Percentiles rank a stretch among this genome's conserved stretches.
phyloP scores from a whole-genome alignment of 345 rosid genomes.

The Eucalyptus camaldulensis region DNA sequence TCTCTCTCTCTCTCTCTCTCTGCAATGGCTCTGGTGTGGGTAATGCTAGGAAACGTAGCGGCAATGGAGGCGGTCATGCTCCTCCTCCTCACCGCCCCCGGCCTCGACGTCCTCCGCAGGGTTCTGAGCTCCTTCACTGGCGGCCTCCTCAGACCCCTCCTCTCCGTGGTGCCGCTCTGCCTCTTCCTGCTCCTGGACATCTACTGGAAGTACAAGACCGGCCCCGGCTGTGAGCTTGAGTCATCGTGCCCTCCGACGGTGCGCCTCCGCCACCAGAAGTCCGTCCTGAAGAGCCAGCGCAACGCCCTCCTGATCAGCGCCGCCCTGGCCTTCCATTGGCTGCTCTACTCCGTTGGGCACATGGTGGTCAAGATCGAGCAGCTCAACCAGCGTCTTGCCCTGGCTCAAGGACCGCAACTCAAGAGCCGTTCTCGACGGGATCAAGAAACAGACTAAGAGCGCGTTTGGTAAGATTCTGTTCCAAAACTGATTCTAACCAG shows the following conservation, averaged over 20 bases:
- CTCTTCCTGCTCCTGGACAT: constrained; percentile 75
- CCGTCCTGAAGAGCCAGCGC: constrained; percentile 81
- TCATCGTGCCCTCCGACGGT: constrained; percentile 59
- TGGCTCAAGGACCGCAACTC: constrained; percentile 33
- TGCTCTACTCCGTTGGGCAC: constrained; percentile 51
- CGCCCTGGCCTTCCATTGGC: constrained; percentile 72
- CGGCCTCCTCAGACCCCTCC: constrained; percentile 71
- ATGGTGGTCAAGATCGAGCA: constrained; percentile 54
- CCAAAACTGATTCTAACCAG: too few species aligned
- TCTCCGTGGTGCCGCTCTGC: constrained; percentile 71
- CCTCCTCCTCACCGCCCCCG: constrained; percentile 65
- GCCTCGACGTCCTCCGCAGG: constrained; percentile 53
- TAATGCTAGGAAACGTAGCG: constrained; percentile 72
- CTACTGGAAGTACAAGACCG: constrained; percentile 86
- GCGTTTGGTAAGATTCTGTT: too few species aligned
- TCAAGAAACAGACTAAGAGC: background rate
- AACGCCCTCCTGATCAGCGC: constrained; percentile 68
- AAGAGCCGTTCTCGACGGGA: background rate
- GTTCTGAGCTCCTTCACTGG: constrained; percentile 76
- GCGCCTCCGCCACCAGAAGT: constrained; percentile 80
- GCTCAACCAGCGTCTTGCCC: constrained; percentile 54
- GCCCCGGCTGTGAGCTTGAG: constrained; percentile 41
- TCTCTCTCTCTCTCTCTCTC: background rate
- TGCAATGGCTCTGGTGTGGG: constrained; percentile 82
- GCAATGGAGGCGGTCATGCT: constrained; percentile 72